Base-by-base conservation (phyloP, 2,329 filamentous ascomycete genomes). In the Apiospora hydei region DNA sequence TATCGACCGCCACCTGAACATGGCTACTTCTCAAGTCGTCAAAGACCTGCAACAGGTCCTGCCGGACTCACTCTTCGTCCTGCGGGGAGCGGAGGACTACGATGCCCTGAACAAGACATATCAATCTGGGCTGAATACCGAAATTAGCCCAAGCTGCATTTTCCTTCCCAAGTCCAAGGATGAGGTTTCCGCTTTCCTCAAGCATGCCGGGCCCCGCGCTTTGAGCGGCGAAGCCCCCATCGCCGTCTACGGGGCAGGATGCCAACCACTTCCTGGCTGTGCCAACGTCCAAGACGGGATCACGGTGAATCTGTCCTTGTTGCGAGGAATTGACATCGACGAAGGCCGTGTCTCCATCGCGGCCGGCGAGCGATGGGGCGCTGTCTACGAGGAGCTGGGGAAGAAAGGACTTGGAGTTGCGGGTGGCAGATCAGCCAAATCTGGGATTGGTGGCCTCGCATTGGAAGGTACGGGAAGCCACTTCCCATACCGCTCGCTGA, bases 241-340 rank as follows among this genome's bases (percentile, higher is more conserved):
- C 18, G 72, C 72, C 34, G 38, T 73, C 16, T 44, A 49, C 6
- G 72, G 72, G 11, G 72, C 49, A 13, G 72, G 72, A 1, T 68
- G 67, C 18, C 70, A 70, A 53, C 70, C 72, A 4, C 34, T n/a
- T 4, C 71, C 57, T 49, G 67, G 53, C 26, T 74, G 70, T 69
- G 53, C 70, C 4, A 76, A 75, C 38, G 73, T 76, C 24, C 16
- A 73, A 7, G 57, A 72, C 34, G 73, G 75, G 16, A 74, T 76
- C 61, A 75, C 74, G 4, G 16, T 75, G 5, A 38, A 74, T 68
- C 44, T 74, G 49, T 3, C 61, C 18, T 51, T 61, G 8, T 14
- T 75, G 26, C 73, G 69, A 21, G 73, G 71, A 3, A 67, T 76
- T 43, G 44, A 67, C 2, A 14, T 72, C 18, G 51, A 71, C 11